Evolutionary conservation across 2,329 filamentous ascomycete species (phyloP).

Genomic region (Dactylonectria estremocensis): DNA sequence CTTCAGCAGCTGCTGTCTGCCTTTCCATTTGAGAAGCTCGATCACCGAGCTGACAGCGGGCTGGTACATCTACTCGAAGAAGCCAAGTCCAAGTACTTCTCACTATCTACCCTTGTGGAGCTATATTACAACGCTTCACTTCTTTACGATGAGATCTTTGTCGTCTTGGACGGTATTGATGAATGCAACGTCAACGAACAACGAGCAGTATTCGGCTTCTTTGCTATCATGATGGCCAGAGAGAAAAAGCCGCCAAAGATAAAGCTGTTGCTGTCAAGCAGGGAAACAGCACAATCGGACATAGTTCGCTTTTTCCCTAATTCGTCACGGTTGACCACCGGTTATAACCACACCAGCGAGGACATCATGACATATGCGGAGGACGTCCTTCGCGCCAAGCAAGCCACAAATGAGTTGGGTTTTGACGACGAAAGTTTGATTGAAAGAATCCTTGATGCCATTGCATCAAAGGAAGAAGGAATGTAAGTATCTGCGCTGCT

Average conservation of each 20-base stretch:
- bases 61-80: slow-evolving; percentile 2
- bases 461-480: slow-evolving; percentile 29
- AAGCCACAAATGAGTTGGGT: slow-evolving; percentile 1
- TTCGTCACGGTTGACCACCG: slow-evolving; percentile 2
- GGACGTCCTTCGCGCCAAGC: slow-evolving; percentile 19
- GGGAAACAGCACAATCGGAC: slow-evolving; percentile 4
- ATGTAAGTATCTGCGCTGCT: no score
- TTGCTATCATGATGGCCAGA: neutral
- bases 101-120: neutral
- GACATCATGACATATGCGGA: slow-evolving; percentile 24
- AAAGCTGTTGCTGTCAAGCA: slow-evolving; percentile 18
- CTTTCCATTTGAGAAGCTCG: neutral
- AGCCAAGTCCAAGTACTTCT: neutral
- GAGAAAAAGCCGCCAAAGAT: neutral
- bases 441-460: slow-evolving; percentile 5
- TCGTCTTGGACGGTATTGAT: slow-evolving; percentile 30
- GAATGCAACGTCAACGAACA: slow-evolving; percentile 23
- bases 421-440: slow-evolving; percentile 8
- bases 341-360: neutral
- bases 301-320: neutral
- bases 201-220: neutral
- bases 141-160: slow-evolving; percentile 1
- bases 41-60: neutral
- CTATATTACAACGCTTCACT: neutral
- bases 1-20: slow-evolving; percentile 9